Evolutionary conservation across 768 basidiomycete species (phyloP).

Genomic region (Lentinula boryana): DNA sequence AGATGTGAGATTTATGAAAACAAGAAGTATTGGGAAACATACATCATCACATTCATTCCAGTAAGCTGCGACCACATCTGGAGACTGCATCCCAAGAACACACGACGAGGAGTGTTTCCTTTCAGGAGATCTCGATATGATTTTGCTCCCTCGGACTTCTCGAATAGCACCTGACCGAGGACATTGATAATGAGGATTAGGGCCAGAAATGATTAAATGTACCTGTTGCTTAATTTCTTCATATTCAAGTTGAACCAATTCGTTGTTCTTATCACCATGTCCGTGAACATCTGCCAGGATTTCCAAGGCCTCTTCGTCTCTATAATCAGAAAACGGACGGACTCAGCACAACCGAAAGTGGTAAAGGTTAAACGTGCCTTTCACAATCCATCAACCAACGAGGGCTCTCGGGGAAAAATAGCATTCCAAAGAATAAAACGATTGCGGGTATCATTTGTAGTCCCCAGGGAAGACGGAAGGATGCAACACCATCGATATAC

Average conservation of each 20-base stretch:
- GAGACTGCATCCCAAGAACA: conserved; percentile 59
- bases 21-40: conserved; percentile 9
- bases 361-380: conserved; percentile 25
- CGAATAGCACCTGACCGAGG: conserved; percentile 36
- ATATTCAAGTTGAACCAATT: conserved; percentile 64
- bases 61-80: conserved; percentile 79
- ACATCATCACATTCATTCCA: conserved; percentile 85
- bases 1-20: neutral
- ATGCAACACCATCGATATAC: conserved; percentile 61
- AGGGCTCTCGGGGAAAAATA: conserved; percentile 63
- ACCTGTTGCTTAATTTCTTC: conserved; percentile 58
- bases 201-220: neutral
- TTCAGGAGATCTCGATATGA: conserved; percentile 63
- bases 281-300: conserved; percentile 75
- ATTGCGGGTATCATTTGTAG: conserved; percentile 77
- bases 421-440: conserved; percentile 62
- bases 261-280: conserved; percentile 47
- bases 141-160: conserved; percentile 66
- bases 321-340: conserved; percentile 8
- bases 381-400: conserved; percentile 65
- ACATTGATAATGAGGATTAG: neutral
- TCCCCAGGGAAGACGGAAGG: conserved; percentile 79
- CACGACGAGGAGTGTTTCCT: conserved; percentile 62
- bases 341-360: neutral
- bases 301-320: conserved; percentile 59